Percentiles rank a stretch among this genome's conserved stretches.
phyloP scores from a whole-genome alignment of 2,329 filamentous ascomycete species.

The Hymenoscyphus scutula region DNA sequence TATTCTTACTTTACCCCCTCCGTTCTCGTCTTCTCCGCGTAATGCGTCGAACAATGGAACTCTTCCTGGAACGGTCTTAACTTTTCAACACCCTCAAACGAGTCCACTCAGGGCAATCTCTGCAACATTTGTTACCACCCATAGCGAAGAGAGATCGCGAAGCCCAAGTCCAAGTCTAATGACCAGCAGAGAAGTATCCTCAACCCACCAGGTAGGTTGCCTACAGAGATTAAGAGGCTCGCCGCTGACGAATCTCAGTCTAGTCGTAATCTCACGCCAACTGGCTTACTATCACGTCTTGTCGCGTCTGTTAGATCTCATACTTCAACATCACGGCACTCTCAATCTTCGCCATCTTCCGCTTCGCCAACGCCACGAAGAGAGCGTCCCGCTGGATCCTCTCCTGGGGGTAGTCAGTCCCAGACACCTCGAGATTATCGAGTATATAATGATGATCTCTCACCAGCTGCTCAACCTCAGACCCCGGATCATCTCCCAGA shows the following conservation, averaged over 20 bases:
- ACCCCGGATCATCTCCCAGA: conserved; percentile 51
- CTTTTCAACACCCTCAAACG: background rate
- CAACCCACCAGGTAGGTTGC: background rate
- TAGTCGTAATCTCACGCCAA: conserved; percentile 9
- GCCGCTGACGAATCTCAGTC: conserved; percentile 10
- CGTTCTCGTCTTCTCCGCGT: conserved; percentile 32
- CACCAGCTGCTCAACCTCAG: conserved; percentile 47
- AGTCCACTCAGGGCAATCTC: conserved; percentile 5
- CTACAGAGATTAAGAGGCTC: background rate
- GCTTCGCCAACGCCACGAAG: conserved; percentile 21
- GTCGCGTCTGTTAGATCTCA: conserved; percentile 20
- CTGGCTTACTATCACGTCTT: conserved; percentile 16
- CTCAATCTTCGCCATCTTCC: conserved; percentile 19
- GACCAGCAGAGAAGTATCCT: background rate
- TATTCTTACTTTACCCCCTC: conserved; percentile 29
- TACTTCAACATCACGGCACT: conserved; percentile 5
- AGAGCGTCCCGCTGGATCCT: conserved; percentile 3
- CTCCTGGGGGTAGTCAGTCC: background rate
- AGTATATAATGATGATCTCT: conserved; percentile 48
- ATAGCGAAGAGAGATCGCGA: background rate
- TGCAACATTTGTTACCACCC: conserved; percentile 2
- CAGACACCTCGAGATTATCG: conserved; percentile 34
- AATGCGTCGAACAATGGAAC: conserved; percentile 24
- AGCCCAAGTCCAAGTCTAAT: background rate
- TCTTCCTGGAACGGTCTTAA: conserved; percentile 18